Conservation (phyloP, 352 stramenopile species). For the Globisporangium spinosum region DNA sequence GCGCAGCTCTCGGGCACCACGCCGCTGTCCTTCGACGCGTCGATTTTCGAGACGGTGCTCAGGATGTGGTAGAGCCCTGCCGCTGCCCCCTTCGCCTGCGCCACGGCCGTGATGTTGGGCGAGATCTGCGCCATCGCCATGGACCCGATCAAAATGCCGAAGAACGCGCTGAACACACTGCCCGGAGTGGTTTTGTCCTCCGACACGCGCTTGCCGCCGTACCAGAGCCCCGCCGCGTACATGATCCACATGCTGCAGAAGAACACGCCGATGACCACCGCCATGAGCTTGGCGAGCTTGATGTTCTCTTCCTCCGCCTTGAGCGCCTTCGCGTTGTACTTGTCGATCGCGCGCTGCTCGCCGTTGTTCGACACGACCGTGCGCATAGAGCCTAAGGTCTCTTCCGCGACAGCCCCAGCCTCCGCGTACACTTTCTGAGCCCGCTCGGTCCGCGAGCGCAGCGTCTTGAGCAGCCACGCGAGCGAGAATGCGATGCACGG, state of each 20-base stretch:
- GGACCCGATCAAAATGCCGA: slow-evolving; percentile 41
- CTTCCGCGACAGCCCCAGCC: slow-evolving; percentile 47
- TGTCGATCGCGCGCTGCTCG: slow-evolving; percentile 37
- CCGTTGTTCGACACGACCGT: slow-evolving; percentile 48
- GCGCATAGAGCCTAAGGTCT: slow-evolving; percentile 57
- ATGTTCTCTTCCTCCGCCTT: slow-evolving; percentile 34
- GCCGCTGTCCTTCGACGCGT: slow-evolving; percentile 30
- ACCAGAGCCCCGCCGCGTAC: slow-evolving; percentile 47
- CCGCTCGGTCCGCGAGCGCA: slow-evolving; percentile 20
- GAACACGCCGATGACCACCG: slow-evolving; percentile 32
- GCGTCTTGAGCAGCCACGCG: slow-evolving; percentile 26
- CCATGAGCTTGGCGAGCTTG: slow-evolving; percentile 19
- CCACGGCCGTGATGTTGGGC: slow-evolving; percentile 38
- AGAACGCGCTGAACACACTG: slow-evolving; percentile 41
- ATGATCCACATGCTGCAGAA: slow-evolving; percentile 40
- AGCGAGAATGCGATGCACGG: slow-evolving; percentile 39
- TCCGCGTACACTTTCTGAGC: slow-evolving; percentile 46
- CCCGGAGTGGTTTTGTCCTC: slow-evolving; percentile 27
- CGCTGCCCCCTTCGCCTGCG: slow-evolving; percentile 34
- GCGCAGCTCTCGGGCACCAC: slow-evolving; percentile 23
- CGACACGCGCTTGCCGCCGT: slow-evolving; percentile 42
- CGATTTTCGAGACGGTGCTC: slow-evolving; percentile 41
- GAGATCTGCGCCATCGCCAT: slow-evolving; percentile 39
- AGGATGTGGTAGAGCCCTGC: slow-evolving; percentile 46
- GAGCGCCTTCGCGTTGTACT: slow-evolving; percentile 28